phyloP scores from a whole-genome alignment of 2,329 filamentous ascomycete genomes.

The Aspergillus calidoustus region DNA sequence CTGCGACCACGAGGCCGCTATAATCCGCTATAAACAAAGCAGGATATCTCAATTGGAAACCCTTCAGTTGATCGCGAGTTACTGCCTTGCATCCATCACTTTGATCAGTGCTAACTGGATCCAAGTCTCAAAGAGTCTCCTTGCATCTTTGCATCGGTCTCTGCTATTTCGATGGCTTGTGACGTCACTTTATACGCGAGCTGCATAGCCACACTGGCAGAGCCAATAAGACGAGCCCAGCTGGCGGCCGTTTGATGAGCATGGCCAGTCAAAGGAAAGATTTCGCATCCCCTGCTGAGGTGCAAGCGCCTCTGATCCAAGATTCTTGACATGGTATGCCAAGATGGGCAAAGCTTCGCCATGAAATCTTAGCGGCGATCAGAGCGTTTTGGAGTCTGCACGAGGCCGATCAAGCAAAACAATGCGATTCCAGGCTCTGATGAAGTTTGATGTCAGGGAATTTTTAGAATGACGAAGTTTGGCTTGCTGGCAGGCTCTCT shows the following conservation, averaged over 20 bases:
- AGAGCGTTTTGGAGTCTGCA: background rate
- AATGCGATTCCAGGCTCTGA: background rate
- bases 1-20: background rate
- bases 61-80: background rate
- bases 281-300: background rate
- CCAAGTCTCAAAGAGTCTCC: background rate
- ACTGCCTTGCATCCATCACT: background rate
- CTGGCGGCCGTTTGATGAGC: background rate
- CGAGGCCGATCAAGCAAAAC: background rate
- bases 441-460: background rate
- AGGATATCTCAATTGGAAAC: background rate
- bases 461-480: background rate
- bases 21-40: background rate
- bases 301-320: background rate
- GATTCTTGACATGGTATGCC: background rate
- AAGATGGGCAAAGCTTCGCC: slow-evolving; percentile 14
- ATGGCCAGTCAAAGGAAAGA: slow-evolving; percentile 5
- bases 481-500: background rate
- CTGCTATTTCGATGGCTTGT: background rate
- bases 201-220: slow-evolving; percentile 10
- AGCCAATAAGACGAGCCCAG: background rate
- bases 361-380: slow-evolving; percentile 15
- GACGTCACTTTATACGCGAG: slow-evolving; percentile 1
- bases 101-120: background rate
- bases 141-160: background rate